Percentiles rank a stretch among this genome's conserved stretches.
phyloP scores from a whole-genome alignment of 768 basidiomycete species.

The Collybia sp. region DNA sequence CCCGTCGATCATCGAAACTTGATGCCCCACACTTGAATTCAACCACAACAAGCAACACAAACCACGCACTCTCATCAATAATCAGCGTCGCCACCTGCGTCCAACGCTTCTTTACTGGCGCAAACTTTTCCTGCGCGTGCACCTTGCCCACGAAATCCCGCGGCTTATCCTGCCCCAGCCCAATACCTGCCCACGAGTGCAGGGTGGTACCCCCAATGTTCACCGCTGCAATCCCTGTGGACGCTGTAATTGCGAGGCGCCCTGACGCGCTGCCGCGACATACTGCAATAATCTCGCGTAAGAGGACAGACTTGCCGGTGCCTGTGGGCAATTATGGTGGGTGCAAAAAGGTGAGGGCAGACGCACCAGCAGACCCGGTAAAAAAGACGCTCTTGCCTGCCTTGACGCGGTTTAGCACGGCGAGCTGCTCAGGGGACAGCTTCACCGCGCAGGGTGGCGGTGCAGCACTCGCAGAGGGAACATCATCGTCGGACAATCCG shows the following conservation, averaged over 20 bases:
- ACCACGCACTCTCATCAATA: slow-evolving; percentile 74
- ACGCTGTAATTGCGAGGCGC: slow-evolving; percentile 71
- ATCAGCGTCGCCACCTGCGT: slow-evolving; percentile 57
- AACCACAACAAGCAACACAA: background rate
- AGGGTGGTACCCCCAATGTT: slow-evolving; percentile 81
- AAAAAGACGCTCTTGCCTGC: slow-evolving; percentile 72
- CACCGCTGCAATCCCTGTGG: slow-evolving; percentile 74
- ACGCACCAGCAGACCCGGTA: slow-evolving; percentile 76
- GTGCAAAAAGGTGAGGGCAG: background rate
- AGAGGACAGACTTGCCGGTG: slow-evolving; percentile 81
- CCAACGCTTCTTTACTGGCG: slow-evolving; percentile 57
- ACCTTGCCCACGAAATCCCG: slow-evolving; percentile 53
- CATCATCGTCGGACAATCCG: background rate
- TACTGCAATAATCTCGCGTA: slow-evolving; percentile 67
- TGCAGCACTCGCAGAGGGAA: background rate
- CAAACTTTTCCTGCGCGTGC: slow-evolving; percentile 31
- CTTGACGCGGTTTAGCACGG: slow-evolving; percentile 48
- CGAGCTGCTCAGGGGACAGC: slow-evolving; percentile 50
- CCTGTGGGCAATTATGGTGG: slow-evolving; percentile 26
- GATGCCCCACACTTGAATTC: background rate
- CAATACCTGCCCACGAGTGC: slow-evolving; percentile 82
- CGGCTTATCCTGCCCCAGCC: slow-evolving; percentile 57
- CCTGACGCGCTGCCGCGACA: slow-evolving; percentile 21
- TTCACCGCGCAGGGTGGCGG: slow-evolving; percentile 14
- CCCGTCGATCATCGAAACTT: slow-evolving; percentile 91